Base-by-base conservation (phyloP, 768 basidiomycete species). In the Pisolithus orientalis region DNA sequence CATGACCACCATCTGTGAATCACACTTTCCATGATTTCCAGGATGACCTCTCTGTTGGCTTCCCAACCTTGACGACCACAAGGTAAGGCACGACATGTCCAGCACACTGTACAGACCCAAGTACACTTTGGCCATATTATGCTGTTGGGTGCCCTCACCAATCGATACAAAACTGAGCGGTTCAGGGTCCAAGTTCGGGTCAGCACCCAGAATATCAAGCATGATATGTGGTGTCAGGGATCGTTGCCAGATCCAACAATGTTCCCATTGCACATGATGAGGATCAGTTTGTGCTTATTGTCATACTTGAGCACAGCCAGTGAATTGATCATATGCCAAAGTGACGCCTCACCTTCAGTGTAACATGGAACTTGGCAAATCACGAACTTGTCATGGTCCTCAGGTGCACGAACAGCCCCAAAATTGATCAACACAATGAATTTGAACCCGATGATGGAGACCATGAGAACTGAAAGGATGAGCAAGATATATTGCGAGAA, bases 331-430 rank as follows among this genome's bases (percentile, higher is more conserved):
- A 93, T 96, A 60, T 75, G 77, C 46, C 88, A 79, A 47, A 98
- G 75, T 6, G 92, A 96, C 13, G 74, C 66, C 57, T 94, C 88
- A 57, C 94, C 95, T 76, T 98, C 95, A 3, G 95, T 98, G 66
- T 98, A 98, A 79, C 95, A 97, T 28, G 95, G 95, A 0, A 98
- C 93, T 64, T 98, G 95, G 66, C 94, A 97, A 60, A n/a, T n/a
- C n/a, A n/a, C n/a, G n/a, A n/a, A n/a, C n/a, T n/a, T n/a, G n/a
- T n/a, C n/a, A n/a, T n/a, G n/a, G n/a, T n/a, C n/a, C n/a, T n/a
- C n/a, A n/a, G n/a, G n/a, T n/a, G n/a, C n/a, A n/a, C n/a, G n/a
- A n/a, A n/a, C n/a, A n/a, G n/a, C n/a, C n/a, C n/a, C n/a, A n/a
- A n/a, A n/a, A n/a, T n/a, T n/a, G n/a, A n/a, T n/a, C n/a, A n/a